Base-by-base conservation (phyloP, 257 asterid species). In the Eucommia ulmoides region DNA sequence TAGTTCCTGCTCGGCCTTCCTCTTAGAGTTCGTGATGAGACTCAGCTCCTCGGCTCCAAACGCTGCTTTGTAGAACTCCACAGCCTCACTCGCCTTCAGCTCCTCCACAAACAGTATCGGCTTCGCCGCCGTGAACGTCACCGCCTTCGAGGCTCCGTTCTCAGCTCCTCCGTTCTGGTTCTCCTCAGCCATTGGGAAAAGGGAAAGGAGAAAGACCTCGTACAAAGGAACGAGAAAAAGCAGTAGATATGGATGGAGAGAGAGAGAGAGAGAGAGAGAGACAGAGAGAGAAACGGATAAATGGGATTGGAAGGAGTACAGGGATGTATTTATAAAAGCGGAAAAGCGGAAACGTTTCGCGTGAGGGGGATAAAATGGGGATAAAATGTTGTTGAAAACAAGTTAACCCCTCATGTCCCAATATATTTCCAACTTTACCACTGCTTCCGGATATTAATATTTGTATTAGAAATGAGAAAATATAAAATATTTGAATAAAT, bases 131-230 rank as follows among this genome's bases (percentile, higher is more conserved):
- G 48, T 7, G 48, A 42, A 42, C 48, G 20, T 18, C 48, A 42
- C 48, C 48, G 48, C 48, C 48, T 42, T 42, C 9, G 48, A 42
- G 48, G n/a, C 20, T 42, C 48, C 48, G 48, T 42, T 42, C 48
- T 15, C n/a, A 42, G 2, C 48, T 21, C 19, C 48, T 16, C 15
- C 38, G 38, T 29, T 29, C 38, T 29, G 38, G 12, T 5, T 12
- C 12, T 29, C 38, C 38, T 29, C 38, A 6, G 38, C 38, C 38
- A 29, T 29, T 29, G 6, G 12, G 38, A 29, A 29, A 6, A 6
- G 38, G 8, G 6, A 12, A 29, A 29, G 12, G 12, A 29, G 48
- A 5, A 17, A 10, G n/a, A 42, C 19, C n/a, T n/a, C n/a, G n/a
- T 15, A 16, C 20, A 42, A 17, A 42, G 20, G 15, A 19, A 1